phyloP scores from a whole-genome alignment of 768 basidiomycete genomes.

The Cystofilobasidium bisporidii region DNA sequence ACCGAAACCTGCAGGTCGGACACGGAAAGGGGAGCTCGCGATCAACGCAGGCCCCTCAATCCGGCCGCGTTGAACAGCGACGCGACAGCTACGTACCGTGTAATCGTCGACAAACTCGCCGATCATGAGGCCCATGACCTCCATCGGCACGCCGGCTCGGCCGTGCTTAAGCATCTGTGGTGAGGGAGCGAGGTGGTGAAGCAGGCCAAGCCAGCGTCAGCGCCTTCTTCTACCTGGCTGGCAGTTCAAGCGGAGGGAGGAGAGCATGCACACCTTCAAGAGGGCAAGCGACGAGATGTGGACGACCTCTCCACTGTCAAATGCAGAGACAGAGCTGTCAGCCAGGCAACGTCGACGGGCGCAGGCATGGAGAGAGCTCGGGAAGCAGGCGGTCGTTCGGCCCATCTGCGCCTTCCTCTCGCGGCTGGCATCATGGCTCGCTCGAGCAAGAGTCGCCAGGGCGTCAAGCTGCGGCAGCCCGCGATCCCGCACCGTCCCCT shows the following conservation, averaged over 20 bases:
- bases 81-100: slow-evolving; percentile 39
- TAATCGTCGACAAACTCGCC: slow-evolving; percentile 99
- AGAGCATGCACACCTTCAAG: slow-evolving; percentile 58
- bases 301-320: slow-evolving; percentile 53
- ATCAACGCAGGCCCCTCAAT: too few relatives aligned
- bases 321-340: too few relatives aligned
- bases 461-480: neutral
- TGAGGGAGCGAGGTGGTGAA: slow-evolving; percentile 14
- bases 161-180: slow-evolving; percentile 98
- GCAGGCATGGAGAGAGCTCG: too few relatives aligned
- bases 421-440: too few relatives aligned
- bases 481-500: too few relatives aligned
- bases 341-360: neutral
- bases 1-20: slow-evolving; percentile 58
- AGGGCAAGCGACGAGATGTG: slow-evolving; percentile 96
- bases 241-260: neutral
- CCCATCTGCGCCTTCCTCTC: too few relatives aligned
- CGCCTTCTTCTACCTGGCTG: too few relatives aligned
- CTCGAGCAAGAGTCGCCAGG: neutral
- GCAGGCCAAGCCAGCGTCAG: neutral
- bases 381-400: too few relatives aligned
- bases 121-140: slow-evolving; percentile 86
- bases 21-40: slow-evolving; percentile 12
- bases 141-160: slow-evolving; percentile 96
- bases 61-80: too few relatives aligned